Evolutionary conservation across 2,329 filamentous ascomycete genomes (phyloP).

Genomic region (Moelleriella libera): DNA sequence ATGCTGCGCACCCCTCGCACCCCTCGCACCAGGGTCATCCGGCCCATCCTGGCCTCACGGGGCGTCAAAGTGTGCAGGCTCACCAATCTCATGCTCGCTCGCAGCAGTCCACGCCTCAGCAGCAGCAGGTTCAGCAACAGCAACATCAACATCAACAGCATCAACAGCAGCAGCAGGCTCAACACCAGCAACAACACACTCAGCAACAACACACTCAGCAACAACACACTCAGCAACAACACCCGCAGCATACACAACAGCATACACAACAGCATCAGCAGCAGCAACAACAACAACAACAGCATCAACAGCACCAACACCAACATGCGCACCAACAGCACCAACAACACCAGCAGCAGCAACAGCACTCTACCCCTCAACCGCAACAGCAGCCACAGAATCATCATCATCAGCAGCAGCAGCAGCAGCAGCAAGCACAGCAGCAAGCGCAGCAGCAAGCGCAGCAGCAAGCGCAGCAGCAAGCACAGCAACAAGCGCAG

Average conservation of each 20-base stretch:
- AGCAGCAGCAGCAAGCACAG: too few relatives aligned
- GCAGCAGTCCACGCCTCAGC: constrained; percentile 14
- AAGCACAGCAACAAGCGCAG: too few relatives aligned
- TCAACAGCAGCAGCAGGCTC: not conserved
- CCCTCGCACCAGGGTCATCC: constrained; percentile 12
- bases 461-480: too few relatives aligned
- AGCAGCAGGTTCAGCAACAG: constrained; percentile 10
- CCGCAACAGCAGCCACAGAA: constrained; percentile 11
- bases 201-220: constrained; percentile 7
- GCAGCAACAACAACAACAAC: constrained; percentile 9
- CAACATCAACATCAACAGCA: constrained; percentile 12
- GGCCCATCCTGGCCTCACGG: constrained; percentile 8
- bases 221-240: not conserved
- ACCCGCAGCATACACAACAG: constrained; percentile 9
- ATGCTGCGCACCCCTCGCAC: constrained; percentile 12
- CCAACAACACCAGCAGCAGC: constrained; percentile 9
- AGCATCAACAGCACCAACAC: constrained; percentile 8
- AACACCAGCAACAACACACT: not conserved
- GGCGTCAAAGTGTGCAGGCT: constrained; percentile 12
- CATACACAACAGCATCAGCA: constrained; percentile 1
- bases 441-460: too few relatives aligned
- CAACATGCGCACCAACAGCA: constrained; percentile 3
- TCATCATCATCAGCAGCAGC: constrained; percentile 11
- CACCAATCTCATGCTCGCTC: constrained; percentile 12
- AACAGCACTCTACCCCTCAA: constrained; percentile 1